phyloP scores from a whole-genome alignment of 108 stramenopile species.

The Nitzschia inconspicua region DNA sequence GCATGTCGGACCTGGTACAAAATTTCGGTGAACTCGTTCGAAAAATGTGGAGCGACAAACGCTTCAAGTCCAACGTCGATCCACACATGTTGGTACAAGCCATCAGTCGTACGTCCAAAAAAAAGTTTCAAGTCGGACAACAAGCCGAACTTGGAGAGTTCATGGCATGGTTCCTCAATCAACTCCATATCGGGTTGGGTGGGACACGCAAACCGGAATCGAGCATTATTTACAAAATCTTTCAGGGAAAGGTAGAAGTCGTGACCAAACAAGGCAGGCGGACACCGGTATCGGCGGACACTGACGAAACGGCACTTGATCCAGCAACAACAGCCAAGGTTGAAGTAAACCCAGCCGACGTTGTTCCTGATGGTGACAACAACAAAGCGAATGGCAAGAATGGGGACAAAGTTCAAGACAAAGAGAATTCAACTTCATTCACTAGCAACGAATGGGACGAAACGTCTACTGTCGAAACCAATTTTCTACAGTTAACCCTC shows the following conservation, averaged over 20 bases:
- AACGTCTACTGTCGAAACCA: conserved; percentile 36
- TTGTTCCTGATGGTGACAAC: no score
- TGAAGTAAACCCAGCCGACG: no score
- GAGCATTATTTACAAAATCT: conserved; percentile 86
- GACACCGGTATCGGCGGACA: conserved; percentile 9
- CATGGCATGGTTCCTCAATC: conserved; percentile 93
- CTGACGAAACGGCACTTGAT: not conserved
- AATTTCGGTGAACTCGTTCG: conserved; percentile 90
- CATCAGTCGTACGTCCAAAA: conserved; percentile 80
- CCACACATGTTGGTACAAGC: conserved; percentile 96
- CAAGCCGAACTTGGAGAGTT: conserved; percentile 94
- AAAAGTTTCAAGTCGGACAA: conserved; percentile 80
- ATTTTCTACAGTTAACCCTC: conserved; percentile 91
- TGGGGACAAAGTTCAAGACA: conserved; percentile 55
- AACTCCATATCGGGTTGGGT: conserved; percentile 85
- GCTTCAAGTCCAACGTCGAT: conserved; percentile 92
- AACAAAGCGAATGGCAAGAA: conserved; percentile 52
- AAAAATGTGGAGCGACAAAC: conserved; percentile 90
- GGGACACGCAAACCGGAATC: conserved; percentile 45
- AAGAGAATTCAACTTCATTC: conserved; percentile 2
- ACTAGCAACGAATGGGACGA: conserved; percentile 18
- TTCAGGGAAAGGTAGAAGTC: conserved; percentile 91
- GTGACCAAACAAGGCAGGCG: conserved; percentile 59
- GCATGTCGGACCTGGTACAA: conserved; percentile 56
- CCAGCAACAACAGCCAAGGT: not conserved